phyloP scores from a whole-genome alignment of 2,329 filamentous ascomycete species.

The Cladobotryum mycophilum region DNA sequence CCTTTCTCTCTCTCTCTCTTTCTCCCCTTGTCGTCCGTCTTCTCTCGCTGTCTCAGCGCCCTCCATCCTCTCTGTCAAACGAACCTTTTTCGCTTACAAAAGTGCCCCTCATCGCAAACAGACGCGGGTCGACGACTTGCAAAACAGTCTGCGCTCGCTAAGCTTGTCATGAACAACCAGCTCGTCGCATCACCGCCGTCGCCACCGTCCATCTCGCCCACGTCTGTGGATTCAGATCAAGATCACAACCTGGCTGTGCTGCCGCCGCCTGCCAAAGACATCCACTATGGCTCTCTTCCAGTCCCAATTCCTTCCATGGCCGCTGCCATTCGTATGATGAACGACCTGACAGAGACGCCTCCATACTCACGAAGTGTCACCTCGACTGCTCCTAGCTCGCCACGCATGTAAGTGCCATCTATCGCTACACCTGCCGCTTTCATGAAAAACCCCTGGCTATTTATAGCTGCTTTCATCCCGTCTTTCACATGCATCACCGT shows the following conservation, averaged over 20 bases:
- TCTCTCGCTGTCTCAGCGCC: neutral
- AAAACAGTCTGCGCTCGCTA: slow-evolving; percentile 36
- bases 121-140: slow-evolving; percentile 31
- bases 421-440: too few relatives aligned
- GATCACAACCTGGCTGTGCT: slow-evolving; percentile 27
- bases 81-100: neutral
- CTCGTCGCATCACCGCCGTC: slow-evolving; percentile 27
- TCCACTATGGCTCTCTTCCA: slow-evolving; percentile 17
- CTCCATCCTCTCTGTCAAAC: slow-evolving; percentile 7
- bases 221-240: slow-evolving; percentile 25
- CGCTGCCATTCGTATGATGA: slow-evolving; percentile 36
- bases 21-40: neutral
- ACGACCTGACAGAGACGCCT: slow-evolving; percentile 46
- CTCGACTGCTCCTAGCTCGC: slow-evolving; percentile 53
- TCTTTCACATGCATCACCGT: neutral
- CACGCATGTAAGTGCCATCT: slow-evolving; percentile 47
- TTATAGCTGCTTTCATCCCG: neutral
- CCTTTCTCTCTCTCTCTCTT: neutral
- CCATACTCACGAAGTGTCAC: slow-evolving; percentile 50
- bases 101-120: slow-evolving; percentile 11
- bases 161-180: slow-evolving; percentile 41
- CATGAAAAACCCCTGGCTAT: neutral
- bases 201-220: slow-evolving; percentile 23
- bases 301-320: slow-evolving; percentile 31
- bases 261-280: slow-evolving; percentile 30